Conservation (phyloP, 139 green algal species). For the Picochlorum sp. region DNA sequence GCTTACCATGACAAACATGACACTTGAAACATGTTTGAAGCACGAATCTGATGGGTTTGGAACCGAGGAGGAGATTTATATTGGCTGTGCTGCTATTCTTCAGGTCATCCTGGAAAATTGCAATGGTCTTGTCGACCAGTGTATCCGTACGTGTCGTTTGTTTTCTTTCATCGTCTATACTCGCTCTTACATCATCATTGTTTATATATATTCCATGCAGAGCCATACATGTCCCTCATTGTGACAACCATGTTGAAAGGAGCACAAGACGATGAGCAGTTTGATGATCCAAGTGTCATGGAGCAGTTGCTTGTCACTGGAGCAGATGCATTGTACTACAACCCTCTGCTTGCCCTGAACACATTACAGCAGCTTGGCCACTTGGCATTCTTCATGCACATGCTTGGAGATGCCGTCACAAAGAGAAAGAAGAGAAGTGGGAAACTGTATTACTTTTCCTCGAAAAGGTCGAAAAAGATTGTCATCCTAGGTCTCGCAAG, state of each 20-base stretch:
- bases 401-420: conserved; percentile 33
- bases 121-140: conserved; percentile 67
- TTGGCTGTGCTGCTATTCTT: conserved; percentile 67
- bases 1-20: conserved; percentile 4
- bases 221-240: conserved; percentile 24
- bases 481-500: conserved; percentile 54
- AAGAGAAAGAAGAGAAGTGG: conserved; percentile 14
- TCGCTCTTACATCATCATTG: neutral
- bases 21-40: conserved; percentile 21
- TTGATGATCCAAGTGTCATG: conserved; percentile 19
- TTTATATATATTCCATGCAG: neutral
- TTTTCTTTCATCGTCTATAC: neutral
- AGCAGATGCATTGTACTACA: conserved; percentile 87
- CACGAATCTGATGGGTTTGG: conserved; percentile 37
- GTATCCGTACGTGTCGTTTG: conserved; percentile 43
- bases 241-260: conserved; percentile 6
- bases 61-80: conserved; percentile 20
- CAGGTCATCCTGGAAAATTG: conserved; percentile 75
- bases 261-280: neutral
- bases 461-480: conserved; percentile 72
- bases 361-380: conserved; percentile 40
- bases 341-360: conserved; percentile 57
- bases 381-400: conserved; percentile 21
- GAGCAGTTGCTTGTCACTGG: conserved; percentile 65
- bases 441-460: conserved; percentile 58